Evolutionary conservation across 306 rosid species (phyloP).

Genomic region (Cucurbita maxima): DNA sequence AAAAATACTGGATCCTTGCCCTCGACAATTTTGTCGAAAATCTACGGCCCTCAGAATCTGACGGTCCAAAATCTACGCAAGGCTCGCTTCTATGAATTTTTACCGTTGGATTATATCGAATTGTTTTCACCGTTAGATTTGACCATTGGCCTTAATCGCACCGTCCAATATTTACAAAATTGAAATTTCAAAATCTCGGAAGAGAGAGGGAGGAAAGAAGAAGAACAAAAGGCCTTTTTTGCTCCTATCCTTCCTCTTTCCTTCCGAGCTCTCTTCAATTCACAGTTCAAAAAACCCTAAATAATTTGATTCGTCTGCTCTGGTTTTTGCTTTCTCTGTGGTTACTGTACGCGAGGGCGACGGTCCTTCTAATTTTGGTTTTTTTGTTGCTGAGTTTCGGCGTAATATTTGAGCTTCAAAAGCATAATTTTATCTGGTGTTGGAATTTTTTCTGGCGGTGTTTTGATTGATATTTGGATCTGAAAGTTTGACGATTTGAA

Average conservation of each 20-base stretch:
- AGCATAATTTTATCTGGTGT: slow-evolving; percentile 11
- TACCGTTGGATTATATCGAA: slow-evolving; percentile 20
- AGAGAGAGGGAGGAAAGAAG: slow-evolving; percentile 88
- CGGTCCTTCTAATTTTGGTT: slow-evolving; percentile 15
- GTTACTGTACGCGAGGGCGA: slow-evolving; percentile 11
- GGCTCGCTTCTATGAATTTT: slow-evolving; percentile 29
- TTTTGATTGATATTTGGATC: slow-evolving; percentile 32
- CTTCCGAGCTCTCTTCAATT: slow-evolving; percentile 10
- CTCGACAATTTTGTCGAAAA: slow-evolving; percentile 13
- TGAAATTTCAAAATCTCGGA: slow-evolving; percentile 89
- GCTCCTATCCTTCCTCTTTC: slow-evolving; percentile 14
- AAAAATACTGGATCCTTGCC: background rate
- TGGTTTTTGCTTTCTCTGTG: background rate
- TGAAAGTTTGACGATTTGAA: slow-evolving; percentile 23
- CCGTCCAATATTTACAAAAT: slow-evolving; percentile 60
- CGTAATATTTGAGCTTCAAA: slow-evolving; percentile 29
- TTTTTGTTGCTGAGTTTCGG: slow-evolving; percentile 14
- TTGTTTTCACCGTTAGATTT: slow-evolving; percentile 26
- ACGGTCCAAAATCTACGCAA: slow-evolving; percentile 22
- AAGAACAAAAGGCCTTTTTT: slow-evolving; percentile 27
- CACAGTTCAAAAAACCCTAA: slow-evolving; percentile 13
- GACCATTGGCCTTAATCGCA: slow-evolving; percentile 10
- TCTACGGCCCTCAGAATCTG: slow-evolving; percentile 15
- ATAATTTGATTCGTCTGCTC: slow-evolving; percentile 5
- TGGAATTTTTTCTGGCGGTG: slow-evolving; percentile 1